These are phyloP conservation scores for Suillus discolor DNA, from an alignment of 768 basidiomycete species.

Conservation along the genomic window DNA sequence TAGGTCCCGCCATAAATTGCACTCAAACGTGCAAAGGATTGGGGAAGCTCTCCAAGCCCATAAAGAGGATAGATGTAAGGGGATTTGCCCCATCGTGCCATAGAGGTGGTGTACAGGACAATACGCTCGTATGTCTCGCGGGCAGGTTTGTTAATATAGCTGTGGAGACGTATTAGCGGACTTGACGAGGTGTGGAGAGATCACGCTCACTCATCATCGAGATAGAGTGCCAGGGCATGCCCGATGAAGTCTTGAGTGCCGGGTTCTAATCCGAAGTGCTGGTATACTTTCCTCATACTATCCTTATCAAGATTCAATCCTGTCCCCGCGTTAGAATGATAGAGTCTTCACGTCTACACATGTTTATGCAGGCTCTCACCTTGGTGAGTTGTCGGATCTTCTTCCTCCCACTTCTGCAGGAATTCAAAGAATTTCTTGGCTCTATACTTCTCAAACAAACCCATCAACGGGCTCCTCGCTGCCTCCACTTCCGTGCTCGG, in stretches of 20 bases:
- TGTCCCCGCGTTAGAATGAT: slow-evolving; percentile 29
- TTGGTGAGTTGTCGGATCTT: slow-evolving; percentile 95
- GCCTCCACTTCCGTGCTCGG: slow-evolving; percentile 98
- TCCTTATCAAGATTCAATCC: slow-evolving; percentile 88
- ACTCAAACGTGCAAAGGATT: slow-evolving; percentile 96
- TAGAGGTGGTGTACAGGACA: slow-evolving; percentile 95
- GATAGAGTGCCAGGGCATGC: slow-evolving; percentile 97
- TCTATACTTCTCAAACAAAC: slow-evolving; percentile 97
- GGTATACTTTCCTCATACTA: slow-evolving; percentile 93
- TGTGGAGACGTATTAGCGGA: slow-evolving; percentile 33
- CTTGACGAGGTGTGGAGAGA: slow-evolving; percentile 3
- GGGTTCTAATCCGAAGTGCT: slow-evolving; percentile 95
- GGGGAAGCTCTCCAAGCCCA: slow-evolving; percentile 97
- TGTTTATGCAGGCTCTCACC: slow-evolving; percentile 48
- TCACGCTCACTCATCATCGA: slow-evolving; percentile 88
- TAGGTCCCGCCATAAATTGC: slow-evolving; percentile 99
- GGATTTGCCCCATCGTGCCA: slow-evolving; percentile 99
- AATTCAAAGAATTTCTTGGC: slow-evolving; percentile 99
- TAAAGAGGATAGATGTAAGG: slow-evolving; percentile 99
- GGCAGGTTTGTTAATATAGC: slow-evolving; percentile 92
- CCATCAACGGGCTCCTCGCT: slow-evolving; percentile 93
- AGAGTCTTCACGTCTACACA: neutral
- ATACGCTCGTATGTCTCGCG: slow-evolving; percentile 92
- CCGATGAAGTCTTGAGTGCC: slow-evolving; percentile 99
- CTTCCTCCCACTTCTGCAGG: slow-evolving; percentile 93